Conservation (phyloP, 192 early-diverging fungal species). For the Backusella tuberculispora region DNA sequence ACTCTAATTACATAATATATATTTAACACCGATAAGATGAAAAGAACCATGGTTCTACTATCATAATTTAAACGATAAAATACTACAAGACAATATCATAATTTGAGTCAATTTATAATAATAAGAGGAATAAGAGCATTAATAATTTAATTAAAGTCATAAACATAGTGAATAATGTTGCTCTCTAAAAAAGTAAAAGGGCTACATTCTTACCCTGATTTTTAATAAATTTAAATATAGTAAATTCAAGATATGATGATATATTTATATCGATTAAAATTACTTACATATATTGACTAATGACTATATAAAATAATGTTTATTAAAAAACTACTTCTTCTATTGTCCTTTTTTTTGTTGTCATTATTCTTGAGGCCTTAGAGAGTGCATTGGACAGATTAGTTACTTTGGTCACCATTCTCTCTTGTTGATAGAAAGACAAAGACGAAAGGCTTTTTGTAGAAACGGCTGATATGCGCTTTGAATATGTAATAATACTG, state of each 20-base stretch:
- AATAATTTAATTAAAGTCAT: not conserved
- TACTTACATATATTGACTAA: not conserved
- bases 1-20: not conserved
- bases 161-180: not conserved
- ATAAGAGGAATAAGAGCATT: not conserved
- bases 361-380: constrained; percentile 3
- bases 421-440: constrained; percentile 38
- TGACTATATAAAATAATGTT: not conserved
- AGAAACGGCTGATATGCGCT: constrained; percentile 30
- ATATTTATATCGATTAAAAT: not conserved
- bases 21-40: not conserved
- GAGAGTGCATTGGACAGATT: constrained; percentile 22
- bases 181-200: not conserved
- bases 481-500: constrained; percentile 12
- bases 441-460: constrained; percentile 32
- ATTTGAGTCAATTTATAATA: not conserved
- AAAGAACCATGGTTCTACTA: not conserved
- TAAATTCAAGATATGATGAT: not conserved
- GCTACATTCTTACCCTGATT: not conserved
- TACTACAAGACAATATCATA: not conserved
- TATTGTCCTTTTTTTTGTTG: not conserved
- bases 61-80: not conserved
- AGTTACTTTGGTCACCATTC: constrained; percentile 32
- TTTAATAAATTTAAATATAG: not conserved
- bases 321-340: not conserved